These are phyloP conservation scores for Ceratocystis cubensis DNA, from an alignment of 2,329 filamentous ascomycete species.

Conservation along the genomic window DNA sequence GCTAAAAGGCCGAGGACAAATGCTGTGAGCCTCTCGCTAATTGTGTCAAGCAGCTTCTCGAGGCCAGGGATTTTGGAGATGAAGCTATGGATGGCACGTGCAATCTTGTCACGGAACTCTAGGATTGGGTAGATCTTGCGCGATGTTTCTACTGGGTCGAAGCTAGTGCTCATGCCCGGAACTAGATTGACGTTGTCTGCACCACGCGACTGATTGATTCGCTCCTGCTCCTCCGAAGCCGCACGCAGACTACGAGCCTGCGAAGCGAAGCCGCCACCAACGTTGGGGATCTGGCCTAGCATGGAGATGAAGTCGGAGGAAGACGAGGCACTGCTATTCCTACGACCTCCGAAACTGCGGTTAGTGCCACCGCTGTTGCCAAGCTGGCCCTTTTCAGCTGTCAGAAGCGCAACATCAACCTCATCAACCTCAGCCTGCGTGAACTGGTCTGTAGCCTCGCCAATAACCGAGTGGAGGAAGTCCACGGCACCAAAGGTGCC, in stretches of 20 bases:
- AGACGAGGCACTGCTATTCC: slow-evolving; percentile 28
- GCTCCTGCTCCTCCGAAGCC: slow-evolving; percentile 49
- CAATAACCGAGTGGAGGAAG: slow-evolving; percentile 66
- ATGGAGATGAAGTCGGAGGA: slow-evolving; percentile 57
- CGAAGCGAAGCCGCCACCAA: slow-evolving; percentile 51
- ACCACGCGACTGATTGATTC: slow-evolving; percentile 32
- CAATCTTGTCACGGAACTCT: slow-evolving; percentile 85
- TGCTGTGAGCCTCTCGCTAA: slow-evolving; percentile 81
- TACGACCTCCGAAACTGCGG: slow-evolving; percentile 27
- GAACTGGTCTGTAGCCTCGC: slow-evolving; percentile 68
- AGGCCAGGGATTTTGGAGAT: slow-evolving; percentile 88
- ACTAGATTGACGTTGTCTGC: slow-evolving; percentile 43
- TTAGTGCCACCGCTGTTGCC: slow-evolving; percentile 24
- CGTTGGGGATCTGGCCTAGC: slow-evolving; percentile 60
- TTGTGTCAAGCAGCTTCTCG: slow-evolving; percentile 80
- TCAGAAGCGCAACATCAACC: slow-evolving; percentile 60
- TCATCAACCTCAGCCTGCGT: slow-evolving; percentile 76
- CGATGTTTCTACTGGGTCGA: slow-evolving; percentile 66
- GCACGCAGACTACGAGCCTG: slow-evolving; percentile 53
- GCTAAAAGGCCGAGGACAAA: slow-evolving; percentile 85
- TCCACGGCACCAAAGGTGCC: slow-evolving; percentile 69
- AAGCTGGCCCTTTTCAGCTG: slow-evolving; percentile 43
- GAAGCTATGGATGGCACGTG: slow-evolving; percentile 69
- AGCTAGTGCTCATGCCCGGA: slow-evolving; percentile 60
- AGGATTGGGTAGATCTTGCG: slow-evolving; percentile 89